Percentiles rank a stretch among this genome's conserved stretches.
phyloP scores from a whole-genome alignment of 768 basidiomycete genomes.

The Fistulinella prunicolor region DNA sequence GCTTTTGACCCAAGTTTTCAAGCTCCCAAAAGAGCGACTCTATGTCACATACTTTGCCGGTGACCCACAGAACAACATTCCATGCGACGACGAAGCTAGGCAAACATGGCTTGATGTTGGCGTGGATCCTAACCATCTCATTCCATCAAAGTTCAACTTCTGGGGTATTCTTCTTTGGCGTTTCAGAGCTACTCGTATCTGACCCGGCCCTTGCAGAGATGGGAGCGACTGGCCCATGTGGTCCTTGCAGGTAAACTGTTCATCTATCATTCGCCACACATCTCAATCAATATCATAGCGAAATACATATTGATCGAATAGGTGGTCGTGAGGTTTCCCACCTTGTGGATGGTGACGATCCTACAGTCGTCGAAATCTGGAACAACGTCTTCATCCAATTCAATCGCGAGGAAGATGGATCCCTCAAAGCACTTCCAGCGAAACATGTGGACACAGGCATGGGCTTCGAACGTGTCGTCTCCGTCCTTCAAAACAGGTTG shows the following conservation, averaged over 20 bases:
- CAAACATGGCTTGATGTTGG: conserved; percentile 88
- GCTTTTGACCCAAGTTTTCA: conserved; percentile 84
- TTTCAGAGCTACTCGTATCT: background rate
- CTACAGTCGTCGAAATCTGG: conserved; percentile 97
- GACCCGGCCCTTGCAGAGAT: conserved; percentile 62
- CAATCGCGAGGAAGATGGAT: conserved; percentile 90
- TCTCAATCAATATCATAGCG: conserved; percentile 44
- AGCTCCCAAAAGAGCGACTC: conserved; percentile 83
- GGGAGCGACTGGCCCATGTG: conserved; percentile 97
- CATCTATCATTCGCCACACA: background rate
- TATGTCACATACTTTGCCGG: conserved; percentile 99
- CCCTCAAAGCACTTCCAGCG: conserved; percentile 74
- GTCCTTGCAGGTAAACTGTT: conserved; percentile 76
- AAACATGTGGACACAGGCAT: conserved; percentile 99
- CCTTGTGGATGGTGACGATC: conserved; percentile 95
- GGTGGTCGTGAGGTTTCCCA: conserved; percentile 94
- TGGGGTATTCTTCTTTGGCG: conserved; percentile 67
- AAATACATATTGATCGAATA: conserved; percentile 96
- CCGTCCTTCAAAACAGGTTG: conserved; percentile 82
- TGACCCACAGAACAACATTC: conserved; percentile 77
- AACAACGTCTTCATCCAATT: conserved; percentile 99
- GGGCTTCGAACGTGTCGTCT: conserved; percentile 98
- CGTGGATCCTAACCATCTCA: conserved; percentile 82
- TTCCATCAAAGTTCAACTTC: conserved; percentile 97
- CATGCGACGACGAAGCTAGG: conserved; percentile 86